phyloP scores from a whole-genome alignment of 1,284 basidiomycete genomes.

The Leccinum griseonigrum region DNA sequence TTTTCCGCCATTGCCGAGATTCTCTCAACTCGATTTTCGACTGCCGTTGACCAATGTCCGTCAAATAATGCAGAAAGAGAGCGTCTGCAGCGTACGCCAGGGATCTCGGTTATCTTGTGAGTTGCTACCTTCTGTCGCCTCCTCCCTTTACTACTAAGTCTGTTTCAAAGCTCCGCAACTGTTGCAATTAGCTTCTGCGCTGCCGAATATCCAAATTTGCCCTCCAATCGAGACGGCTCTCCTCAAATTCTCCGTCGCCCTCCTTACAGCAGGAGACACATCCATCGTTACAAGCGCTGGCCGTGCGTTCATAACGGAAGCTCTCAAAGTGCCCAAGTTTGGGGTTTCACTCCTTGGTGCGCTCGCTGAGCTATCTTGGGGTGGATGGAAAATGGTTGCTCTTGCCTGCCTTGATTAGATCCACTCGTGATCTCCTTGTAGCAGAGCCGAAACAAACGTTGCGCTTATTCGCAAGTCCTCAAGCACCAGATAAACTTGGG shows the following conservation, averaged over 20 bases:
- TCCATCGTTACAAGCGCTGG: conserved; percentile 61
- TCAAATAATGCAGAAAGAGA: conserved; percentile 22
- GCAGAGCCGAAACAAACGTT: conserved; percentile 41
- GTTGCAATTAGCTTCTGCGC: conserved; percentile 42
- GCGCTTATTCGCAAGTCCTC: conserved; percentile 49
- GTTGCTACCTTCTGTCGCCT: conserved; percentile 18
- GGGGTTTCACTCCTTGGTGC: conserved; percentile 54
- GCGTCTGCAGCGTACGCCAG: conserved; percentile 55
- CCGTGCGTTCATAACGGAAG: conserved; percentile 53
- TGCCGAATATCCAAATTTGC: conserved; percentile 40
- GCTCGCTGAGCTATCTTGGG: conserved; percentile 64
- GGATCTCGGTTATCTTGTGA: conserved; percentile 61
- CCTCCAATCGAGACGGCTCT: conserved; percentile 40
- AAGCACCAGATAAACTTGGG: conserved; percentile 45
- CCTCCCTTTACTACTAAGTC: neutral
- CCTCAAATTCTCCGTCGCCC: conserved; percentile 48
- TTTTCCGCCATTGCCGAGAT: conserved; percentile 61
- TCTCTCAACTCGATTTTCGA: conserved; percentile 39
- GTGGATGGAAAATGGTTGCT: conserved; percentile 69
- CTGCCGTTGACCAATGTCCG: conserved; percentile 11
- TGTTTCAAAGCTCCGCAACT: conserved; percentile 46
- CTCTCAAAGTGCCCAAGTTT: conserved; percentile 41
- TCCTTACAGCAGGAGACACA: conserved; percentile 62
- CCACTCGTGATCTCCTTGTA: conserved; percentile 46
- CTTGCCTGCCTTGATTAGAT: conserved; percentile 53